phyloP scores from a whole-genome alignment of 225 moss, liverwort and hornwort species.

The Antitrichia curtipendula region DNA sequence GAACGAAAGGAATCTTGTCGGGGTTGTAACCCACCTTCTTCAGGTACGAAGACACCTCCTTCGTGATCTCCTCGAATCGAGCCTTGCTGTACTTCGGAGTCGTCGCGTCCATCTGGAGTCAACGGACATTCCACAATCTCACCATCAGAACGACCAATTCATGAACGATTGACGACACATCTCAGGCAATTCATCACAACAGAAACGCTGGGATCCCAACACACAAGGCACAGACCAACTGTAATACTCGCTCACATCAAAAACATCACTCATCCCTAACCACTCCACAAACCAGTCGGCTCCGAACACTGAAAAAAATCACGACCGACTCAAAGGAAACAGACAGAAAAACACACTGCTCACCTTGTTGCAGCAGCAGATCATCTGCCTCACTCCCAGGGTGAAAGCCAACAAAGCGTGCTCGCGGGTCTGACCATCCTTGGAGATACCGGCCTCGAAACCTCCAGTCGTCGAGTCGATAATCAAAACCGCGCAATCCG shows the following conservation, averaged over 20 bases:
- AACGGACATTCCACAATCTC: neutral
- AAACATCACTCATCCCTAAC: neutral
- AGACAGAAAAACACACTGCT: neutral
- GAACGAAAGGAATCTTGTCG: slow-evolving; percentile 46
- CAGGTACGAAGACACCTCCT: slow-evolving; percentile 41
- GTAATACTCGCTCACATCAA: neutral
- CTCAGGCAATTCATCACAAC: neutral
- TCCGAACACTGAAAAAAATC: neutral
- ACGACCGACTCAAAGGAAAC: no score
- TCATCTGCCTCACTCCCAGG: slow-evolving; percentile 80
- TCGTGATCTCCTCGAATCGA: slow-evolving; percentile 35
- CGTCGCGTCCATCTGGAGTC: neutral
- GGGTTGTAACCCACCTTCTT: slow-evolving; percentile 56
- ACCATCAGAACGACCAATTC: neutral
- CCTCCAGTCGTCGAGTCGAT: slow-evolving; percentile 65
- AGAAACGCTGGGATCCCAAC: accelerated
- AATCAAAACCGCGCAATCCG: slow-evolving; percentile 56
- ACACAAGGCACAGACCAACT: accelerated
- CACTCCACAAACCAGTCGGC: accelerated
- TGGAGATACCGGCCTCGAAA: slow-evolving; percentile 55
- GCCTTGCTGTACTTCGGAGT: slow-evolving; percentile 45
- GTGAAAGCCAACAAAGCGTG: slow-evolving; percentile 77
- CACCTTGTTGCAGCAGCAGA: slow-evolving; percentile 50
- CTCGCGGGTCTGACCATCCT: slow-evolving; percentile 68
- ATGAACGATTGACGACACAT: accelerated